These are phyloP conservation scores for Delonix regia DNA, from an alignment of 306 rosid species.

Conservation along the genomic window DNA sequence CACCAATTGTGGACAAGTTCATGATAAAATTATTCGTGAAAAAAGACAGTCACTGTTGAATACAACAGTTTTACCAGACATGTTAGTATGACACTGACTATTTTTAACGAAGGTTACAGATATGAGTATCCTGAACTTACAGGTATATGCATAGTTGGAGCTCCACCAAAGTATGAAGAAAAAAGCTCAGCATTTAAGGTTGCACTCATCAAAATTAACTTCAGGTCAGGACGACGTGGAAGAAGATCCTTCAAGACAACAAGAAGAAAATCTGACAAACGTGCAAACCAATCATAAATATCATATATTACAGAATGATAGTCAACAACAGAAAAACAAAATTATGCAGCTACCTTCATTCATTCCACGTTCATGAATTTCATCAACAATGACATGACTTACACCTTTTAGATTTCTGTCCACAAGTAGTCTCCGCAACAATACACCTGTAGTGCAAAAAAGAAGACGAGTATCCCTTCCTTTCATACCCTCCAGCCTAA, in stretches of 20 bases:
- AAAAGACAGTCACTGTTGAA: background rate
- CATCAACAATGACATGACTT: constrained; percentile 94
- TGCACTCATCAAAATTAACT: constrained; percentile 95
- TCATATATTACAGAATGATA: constrained; percentile 31
- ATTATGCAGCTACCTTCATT: constrained; percentile 75
- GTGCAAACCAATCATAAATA: constrained; percentile 28
- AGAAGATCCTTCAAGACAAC: constrained; percentile 97
- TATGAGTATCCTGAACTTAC: constrained; percentile 51
- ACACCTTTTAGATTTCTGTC: constrained; percentile 86
- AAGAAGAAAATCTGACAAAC: constrained; percentile 92
- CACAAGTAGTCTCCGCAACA: constrained; percentile 86
- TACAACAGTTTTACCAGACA: constrained; percentile 18
- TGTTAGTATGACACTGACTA: constrained; percentile 2
- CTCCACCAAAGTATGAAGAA: constrained; percentile 79
- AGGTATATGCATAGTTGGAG: constrained; percentile 78
- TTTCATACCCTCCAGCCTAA: constrained; percentile 89
- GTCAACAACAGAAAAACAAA: constrained; percentile 23
- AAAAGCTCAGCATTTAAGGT: constrained; percentile 93
- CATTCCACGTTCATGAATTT: constrained; percentile 99
- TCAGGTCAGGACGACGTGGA: constrained; percentile 84
- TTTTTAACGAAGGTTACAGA: constrained; percentile 18
- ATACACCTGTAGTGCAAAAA: constrained; percentile 96
- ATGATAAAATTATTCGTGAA: constrained; percentile 20
- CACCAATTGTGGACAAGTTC: constrained; percentile 16
- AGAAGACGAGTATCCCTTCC: constrained; percentile 96